Percentiles rank a stretch among this genome's conserved stretches.
Conservation (phyloP, 1,284 basidiomycete genomes). For the Leccinum huronense region DNA sequence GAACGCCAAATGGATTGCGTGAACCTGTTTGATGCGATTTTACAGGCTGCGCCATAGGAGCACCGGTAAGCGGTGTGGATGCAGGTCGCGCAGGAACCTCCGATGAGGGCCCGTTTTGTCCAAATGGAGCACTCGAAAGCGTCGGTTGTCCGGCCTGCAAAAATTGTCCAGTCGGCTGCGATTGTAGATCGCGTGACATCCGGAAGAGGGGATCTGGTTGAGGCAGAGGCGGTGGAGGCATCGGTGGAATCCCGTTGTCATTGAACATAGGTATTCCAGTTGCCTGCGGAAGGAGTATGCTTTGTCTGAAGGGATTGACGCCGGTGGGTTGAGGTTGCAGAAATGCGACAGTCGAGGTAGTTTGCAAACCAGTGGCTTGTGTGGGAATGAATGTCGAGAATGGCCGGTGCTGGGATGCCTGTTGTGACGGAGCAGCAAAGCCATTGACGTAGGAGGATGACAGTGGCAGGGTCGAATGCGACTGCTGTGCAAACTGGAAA, state of each 20-base stretch:
- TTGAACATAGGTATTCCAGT: slow-evolving; percentile 79
- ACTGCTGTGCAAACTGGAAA: slow-evolving; percentile 35
- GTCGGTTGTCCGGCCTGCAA: slow-evolving; percentile 12
- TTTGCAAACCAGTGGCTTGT: slow-evolving; percentile 35
- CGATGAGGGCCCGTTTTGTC: slow-evolving; percentile 20
- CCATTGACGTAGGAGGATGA: slow-evolving; percentile 40
- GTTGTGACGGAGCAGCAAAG: slow-evolving; percentile 41
- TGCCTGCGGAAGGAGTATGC: slow-evolving; percentile 52
- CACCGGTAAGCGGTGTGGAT: slow-evolving; percentile 60
- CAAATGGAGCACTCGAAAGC: slow-evolving; percentile 14
- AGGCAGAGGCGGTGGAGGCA: slow-evolving; percentile 10
- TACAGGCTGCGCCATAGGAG: slow-evolving; percentile 57
- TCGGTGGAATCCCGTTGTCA: slow-evolving; percentile 43
- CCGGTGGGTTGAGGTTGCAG: slow-evolving; percentile 48
- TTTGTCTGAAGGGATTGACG: slow-evolving; percentile 34
- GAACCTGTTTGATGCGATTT: slow-evolving; percentile 91
- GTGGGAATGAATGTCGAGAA: slow-evolving; percentile 54
- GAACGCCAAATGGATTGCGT: slow-evolving; percentile 90
- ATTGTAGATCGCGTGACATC: slow-evolving; percentile 7
- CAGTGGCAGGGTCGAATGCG: slow-evolving; percentile 25
- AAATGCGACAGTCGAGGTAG: slow-evolving; percentile 31
- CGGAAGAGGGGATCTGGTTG: slow-evolving; percentile 21
- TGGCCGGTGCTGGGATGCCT: slow-evolving; percentile 47
- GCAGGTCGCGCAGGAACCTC: slow-evolving; percentile 56
- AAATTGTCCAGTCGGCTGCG: slow-evolving; percentile 13